Percentiles rank a stretch among this genome's conserved stretches.
phyloP scores from a whole-genome alignment of 495 filamentous ascomycete genomes.

The Symbiotaphrina buchneri region DNA sequence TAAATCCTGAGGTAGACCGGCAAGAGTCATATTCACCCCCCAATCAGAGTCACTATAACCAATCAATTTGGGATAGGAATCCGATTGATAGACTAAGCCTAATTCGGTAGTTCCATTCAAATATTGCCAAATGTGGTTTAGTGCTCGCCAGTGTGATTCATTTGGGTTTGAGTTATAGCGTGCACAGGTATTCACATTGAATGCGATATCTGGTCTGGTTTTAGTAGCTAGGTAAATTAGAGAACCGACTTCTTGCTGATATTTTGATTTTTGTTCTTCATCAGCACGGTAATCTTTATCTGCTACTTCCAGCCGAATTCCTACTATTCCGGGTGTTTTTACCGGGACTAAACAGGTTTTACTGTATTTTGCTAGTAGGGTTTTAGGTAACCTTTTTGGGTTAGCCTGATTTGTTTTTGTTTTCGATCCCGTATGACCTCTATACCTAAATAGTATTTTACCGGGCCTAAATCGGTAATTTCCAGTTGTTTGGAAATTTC shows the following conservation, averaged over 20 bases:
- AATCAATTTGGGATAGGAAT: background rate
- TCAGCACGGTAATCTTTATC: no score
- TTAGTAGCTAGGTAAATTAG: constrained; percentile 5
- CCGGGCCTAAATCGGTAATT: background rate
- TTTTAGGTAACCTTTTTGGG: background rate
- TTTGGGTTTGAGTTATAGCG: constrained; percentile 2
- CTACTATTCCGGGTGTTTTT: no score
- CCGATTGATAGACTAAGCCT: background rate
- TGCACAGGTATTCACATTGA: background rate
- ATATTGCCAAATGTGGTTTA: constrained; percentile 7
- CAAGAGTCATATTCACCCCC: constrained; percentile 11
- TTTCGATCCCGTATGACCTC: background rate
- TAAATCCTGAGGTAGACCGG: background rate
- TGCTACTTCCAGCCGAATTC: no score
- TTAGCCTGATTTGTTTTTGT: background rate
- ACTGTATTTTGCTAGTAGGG: no score
- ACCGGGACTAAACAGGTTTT: no score
- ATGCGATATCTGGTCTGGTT: constrained; percentile 7
- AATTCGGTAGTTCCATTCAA: constrained; percentile 2
- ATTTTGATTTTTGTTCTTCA: background rate
- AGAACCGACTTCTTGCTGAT: constrained; percentile 5
- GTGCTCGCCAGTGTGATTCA: constrained; percentile 1
- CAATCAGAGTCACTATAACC: constrained; percentile 3
- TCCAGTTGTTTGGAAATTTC: constrained; percentile 1
- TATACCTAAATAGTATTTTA: background rate